Evolutionary conservation across 2,329 filamentous ascomycete genomes (phyloP), one percentile per base, ranked within the genome.

Genomic region (Ophiostoma perfectum): DNA sequence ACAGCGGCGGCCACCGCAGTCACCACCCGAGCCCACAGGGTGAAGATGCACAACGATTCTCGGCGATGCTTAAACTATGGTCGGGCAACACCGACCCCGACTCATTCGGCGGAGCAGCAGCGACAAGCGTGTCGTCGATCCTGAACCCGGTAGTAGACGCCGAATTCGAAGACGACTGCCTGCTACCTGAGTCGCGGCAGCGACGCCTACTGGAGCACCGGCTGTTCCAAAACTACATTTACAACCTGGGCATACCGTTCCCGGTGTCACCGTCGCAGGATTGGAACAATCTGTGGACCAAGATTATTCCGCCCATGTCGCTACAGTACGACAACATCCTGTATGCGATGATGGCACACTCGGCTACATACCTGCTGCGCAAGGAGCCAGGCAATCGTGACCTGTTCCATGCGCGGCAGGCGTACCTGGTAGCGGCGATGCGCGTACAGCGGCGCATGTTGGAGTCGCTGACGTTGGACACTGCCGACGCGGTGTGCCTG

Each of bases 161-260:
- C 27, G 68, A 69, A 3, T 67, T 68, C 5, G 69, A 68, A 11
- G 60, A 65, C 47, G 69, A 69, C 49, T 64, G 58, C 6, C 18
- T 66, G 16, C 55, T 75, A 8, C 73, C 72, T 12, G 74, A 75
- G 67, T 73, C 73, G 5, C 72, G 66, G 2, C 63, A 66, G 5
- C 71, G 74, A 6, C 73, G 74, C 1, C 64, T 75, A 14, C 66
- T 75, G n/a, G 74, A 75, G 64, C 74, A 74, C 58, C 73, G 73
- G 1, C 70, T 75, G 38, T 73, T 75, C 72, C 74, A 75, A 38
- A 72, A 75, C 55, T 75, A 72, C 67, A 58, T 72, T 4, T 64
- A 69, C 38, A 71, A 70, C 9, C 65, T 73, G 5, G 64, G 65
- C 63, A 66, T 66, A 8, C 73, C 71, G 0, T 73, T 72, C 18